phyloP scores from a whole-genome alignment of 2,329 filamentous ascomycete species.

The Apiospora marii region DNA sequence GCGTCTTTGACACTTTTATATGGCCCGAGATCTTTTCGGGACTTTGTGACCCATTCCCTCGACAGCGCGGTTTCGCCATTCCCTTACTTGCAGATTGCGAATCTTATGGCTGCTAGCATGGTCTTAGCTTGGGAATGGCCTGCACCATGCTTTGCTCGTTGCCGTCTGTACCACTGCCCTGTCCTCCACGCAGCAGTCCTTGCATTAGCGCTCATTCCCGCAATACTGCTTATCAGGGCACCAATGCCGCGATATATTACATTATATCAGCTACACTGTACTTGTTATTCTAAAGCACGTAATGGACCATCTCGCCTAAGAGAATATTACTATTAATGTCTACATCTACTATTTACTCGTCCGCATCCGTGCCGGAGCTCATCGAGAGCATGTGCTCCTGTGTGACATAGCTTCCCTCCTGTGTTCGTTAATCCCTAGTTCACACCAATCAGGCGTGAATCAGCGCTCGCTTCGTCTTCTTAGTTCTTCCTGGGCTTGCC shows the following conservation, averaged over 20 bases:
- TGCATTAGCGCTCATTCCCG: too few species aligned
- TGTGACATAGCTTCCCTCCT: too few species aligned
- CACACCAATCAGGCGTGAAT: too few species aligned
- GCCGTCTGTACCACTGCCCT: too few species aligned
- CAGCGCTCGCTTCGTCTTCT: too few species aligned
- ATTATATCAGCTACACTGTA: neutral
- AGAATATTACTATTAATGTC: neutral
- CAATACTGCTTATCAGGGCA: too few species aligned
- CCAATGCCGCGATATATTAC: too few species aligned
- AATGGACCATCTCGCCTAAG: neutral
- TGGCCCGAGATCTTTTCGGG: slow-evolving; percentile 1
- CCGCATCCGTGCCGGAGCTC: neutral
- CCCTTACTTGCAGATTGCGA: slow-evolving; percentile 12
- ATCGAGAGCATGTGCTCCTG: neutral
- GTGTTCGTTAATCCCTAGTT: too few species aligned
- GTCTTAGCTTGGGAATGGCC: slow-evolving; percentile 7
- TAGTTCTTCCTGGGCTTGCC: neutral
- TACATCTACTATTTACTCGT: neutral
- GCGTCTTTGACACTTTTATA: slow-evolving; percentile 12
- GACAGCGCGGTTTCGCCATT: neutral
- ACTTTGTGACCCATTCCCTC: neutral
- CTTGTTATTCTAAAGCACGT: neutral
- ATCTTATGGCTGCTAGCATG: neutral
- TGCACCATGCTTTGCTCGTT: neutral
- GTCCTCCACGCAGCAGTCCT: too few species aligned